phyloP scores from a whole-genome alignment of 2,329 filamentous ascomycete species.

The Penicillium paneum region DNA sequence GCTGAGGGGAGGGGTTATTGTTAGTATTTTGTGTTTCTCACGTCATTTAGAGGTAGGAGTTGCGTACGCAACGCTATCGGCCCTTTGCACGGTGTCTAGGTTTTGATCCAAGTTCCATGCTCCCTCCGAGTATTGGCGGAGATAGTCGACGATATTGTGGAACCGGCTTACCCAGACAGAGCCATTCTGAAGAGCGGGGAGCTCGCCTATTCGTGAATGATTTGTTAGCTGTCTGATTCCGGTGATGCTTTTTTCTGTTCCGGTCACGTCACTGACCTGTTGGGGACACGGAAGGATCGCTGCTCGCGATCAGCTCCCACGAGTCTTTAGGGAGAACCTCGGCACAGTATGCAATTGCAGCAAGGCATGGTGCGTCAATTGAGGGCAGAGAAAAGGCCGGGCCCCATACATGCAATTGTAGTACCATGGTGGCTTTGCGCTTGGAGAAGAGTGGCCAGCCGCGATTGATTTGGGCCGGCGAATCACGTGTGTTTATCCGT shows the following conservation, averaged over 20 bases:
- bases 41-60: neutral
- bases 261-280: slow-evolving; percentile 56
- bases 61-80: slow-evolving; percentile 51
- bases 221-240: neutral
- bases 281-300: slow-evolving; percentile 68
- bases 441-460: slow-evolving; percentile 10
- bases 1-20: slow-evolving; percentile 18
- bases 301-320: slow-evolving; percentile 71
- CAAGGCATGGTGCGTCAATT: slow-evolving; percentile 86
- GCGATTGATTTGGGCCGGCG: slow-evolving; percentile 15
- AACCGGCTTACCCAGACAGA: slow-evolving; percentile 53
- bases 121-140: slow-evolving; percentile 46
- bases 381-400: slow-evolving; percentile 85
- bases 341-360: slow-evolving; percentile 72
- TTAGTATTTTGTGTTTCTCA: neutral
- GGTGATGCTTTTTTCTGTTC: neutral
- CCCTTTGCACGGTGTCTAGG: slow-evolving; percentile 42
- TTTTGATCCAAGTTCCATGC: slow-evolving; percentile 49
- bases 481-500: slow-evolving; percentile 25
- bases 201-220: slow-evolving; percentile 44
- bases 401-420: slow-evolving; percentile 86
- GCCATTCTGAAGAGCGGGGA: slow-evolving; percentile 58
- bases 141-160: slow-evolving; percentile 53
- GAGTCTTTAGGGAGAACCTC: slow-evolving; percentile 56
- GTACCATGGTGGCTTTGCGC: slow-evolving; percentile 46